Base-by-base conservation (phyloP, 1,139 yeast genomes). In the Yamadazyma conglobata region DNA sequence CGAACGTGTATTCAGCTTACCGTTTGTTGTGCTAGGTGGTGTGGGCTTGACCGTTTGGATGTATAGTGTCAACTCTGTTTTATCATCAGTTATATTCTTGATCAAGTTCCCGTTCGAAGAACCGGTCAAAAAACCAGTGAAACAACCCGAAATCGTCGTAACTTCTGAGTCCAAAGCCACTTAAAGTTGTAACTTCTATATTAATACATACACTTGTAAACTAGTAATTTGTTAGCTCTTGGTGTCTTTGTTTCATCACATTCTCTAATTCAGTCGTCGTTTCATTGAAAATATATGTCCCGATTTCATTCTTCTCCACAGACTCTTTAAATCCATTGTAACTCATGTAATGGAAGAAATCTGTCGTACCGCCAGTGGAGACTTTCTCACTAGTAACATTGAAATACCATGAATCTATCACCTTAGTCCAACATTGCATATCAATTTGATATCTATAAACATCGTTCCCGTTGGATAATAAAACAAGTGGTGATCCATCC, bases 1-100 rank as follows among this genome's bases (percentile, higher is more conserved):
- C 4, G 81, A 78, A 44, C 73, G 80, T 73, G 38, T 64, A 10
- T 60, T 79, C 39, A 73, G 83, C 9, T 58, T 81, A 26, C 86
- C 89, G 0, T 73, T 75, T 34, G 70, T 79, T 11, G 71, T 74
- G 9, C 50, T 58, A n/a, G 79, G 79, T 4, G 64, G 72, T 1
- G 58, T 77, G 12, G 79, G 81, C 3, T 58, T 75, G 31, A 60
- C 73, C 5, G 54, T 68, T 7, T 73, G 78, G 78, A 65, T 68
- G 62, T 66, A 58, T 48, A 51, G 62, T 27, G 51, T 57, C 4
- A 64, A 60, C 38, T 44, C 40, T 14, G 70, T 67, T 4, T 33
- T 67, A 19, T 35, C 54, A 2, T 47, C 60, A 4, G 7, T 59
- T 3, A 27, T 50, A 8, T 58, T 60, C 27, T 38, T 64, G 39